Percentiles rank a stretch among this genome's conserved stretches.
These are phyloP conservation scores for Lodderomyces theae DNA, from an alignment of 1,139 yeast genomes.

Conservation along the genomic window DNA sequence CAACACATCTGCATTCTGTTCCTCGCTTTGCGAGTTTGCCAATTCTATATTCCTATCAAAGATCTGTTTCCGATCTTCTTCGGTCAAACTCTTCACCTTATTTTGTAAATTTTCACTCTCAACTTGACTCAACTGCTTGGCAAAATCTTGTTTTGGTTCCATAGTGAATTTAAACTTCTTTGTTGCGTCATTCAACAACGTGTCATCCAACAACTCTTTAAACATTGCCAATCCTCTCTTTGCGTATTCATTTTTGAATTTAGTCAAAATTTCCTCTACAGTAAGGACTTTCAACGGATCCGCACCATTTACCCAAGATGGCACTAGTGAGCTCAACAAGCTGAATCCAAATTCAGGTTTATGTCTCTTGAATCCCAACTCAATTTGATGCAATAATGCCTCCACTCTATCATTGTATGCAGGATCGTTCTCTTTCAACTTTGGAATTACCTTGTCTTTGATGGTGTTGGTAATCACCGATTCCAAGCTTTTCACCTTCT, in stretches of 20 bases:
- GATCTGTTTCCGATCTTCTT: conserved; percentile 57
- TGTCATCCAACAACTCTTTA: conserved; percentile 51
- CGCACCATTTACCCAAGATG: conserved; percentile 79
- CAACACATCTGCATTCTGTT: conserved; percentile 72
- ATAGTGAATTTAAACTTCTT: conserved; percentile 65
- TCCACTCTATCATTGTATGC: conserved; percentile 66
- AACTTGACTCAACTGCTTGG: conserved; percentile 44
- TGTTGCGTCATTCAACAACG: conserved; percentile 50
- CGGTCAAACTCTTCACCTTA: conserved; percentile 46
- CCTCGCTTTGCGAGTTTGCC: conserved; percentile 59
- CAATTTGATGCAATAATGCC: conserved; percentile 86
- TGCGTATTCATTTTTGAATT: conserved; percentile 60
- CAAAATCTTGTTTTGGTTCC: conserved; percentile 64
- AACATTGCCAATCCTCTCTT: conserved; percentile 57
- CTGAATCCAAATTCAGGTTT: conserved; percentile 89
- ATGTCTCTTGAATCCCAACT: conserved; percentile 77
- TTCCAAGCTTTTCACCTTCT: conserved; percentile 47
- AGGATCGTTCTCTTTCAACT: conserved; percentile 37
- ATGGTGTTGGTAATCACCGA: conserved; percentile 45
- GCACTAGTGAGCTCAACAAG: conserved; percentile 66
- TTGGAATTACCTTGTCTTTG: conserved; percentile 33
- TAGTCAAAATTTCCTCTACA: conserved; percentile 57
- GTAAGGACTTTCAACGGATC: conserved; percentile 68
- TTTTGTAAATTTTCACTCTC: conserved; percentile 54
- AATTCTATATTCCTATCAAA: conserved; percentile 58